Percentiles rank a stretch among this genome's conserved stretches.
Conservation (phyloP, 805 yeast genomes). For the Pichia californica region DNA sequence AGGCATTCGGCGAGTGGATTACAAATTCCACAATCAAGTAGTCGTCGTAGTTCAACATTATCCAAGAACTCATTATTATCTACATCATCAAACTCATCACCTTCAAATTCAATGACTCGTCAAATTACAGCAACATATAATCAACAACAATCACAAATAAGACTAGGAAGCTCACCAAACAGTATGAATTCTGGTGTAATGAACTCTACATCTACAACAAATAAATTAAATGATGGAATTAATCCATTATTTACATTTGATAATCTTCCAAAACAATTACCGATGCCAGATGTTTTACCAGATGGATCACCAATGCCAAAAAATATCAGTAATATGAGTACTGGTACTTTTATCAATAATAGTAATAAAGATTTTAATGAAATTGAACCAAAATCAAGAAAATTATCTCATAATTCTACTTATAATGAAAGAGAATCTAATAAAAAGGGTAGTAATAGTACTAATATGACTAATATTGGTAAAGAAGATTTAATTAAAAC, state of each 20-base stretch:
- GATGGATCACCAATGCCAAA: constrained; percentile 18
- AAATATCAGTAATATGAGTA: not conserved
- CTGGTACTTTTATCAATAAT: not conserved
- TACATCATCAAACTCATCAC: not conserved
- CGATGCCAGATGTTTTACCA: constrained; percentile 38
- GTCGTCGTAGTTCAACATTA: constrained; percentile 4
- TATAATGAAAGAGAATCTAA: not conserved
- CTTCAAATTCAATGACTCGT: not conserved
- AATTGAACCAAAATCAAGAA: not conserved
- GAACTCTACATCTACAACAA: not conserved
- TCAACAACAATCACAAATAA: not conserved
- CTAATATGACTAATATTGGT: not conserved
- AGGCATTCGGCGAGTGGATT: constrained; percentile 12
- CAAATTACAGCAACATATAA: not conserved
- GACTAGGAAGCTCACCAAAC: not conserved
- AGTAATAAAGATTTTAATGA: not conserved
- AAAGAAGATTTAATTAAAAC: not conserved
- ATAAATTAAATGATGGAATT: not conserved
- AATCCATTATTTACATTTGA: constrained; percentile 8
- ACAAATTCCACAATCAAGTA: not conserved
- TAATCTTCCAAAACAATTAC: constrained; percentile 47
- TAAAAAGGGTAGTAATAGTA: not conserved
- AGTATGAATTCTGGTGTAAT: not conserved
- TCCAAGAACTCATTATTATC: constrained; percentile 4
- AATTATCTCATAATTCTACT: not conserved